Evolutionary conservation across 228 moss, liverwort and hornwort species (phyloP), one percentile per base, ranked within the genome.

Genomic region (Sphagnum fallax): DNA sequence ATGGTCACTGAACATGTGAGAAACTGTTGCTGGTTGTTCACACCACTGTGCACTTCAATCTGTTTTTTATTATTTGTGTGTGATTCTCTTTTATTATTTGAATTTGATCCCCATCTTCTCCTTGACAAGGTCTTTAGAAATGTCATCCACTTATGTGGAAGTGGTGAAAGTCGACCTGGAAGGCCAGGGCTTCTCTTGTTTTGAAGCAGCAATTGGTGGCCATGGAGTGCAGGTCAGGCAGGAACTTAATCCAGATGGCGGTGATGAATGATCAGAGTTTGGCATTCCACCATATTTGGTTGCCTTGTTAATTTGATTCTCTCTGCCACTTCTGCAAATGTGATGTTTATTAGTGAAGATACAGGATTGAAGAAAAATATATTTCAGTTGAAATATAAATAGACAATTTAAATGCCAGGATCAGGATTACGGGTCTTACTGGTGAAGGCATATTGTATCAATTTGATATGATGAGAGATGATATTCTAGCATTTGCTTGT

Each of bases 201-300:
- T 98, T 69, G 94, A 93, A 75, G 90, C 94, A 70, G 77, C 82
- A 53, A 92, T 98, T 65, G 98, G 98, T 75, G 94, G 94, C 58
- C 85, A 77, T 64, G 98, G 98, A 63, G 76, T 98, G 5, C 98
- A 98, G 78, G 76, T 90, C 73, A 32, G 32, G 32, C 32, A 32
- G 32, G 32, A 32, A 32, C 32, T 32, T 2, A 32, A 32, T 32
- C 32, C 32, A 32, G 32, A 32, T 32, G 32, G 32, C 2, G 32
- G 32, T 32, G 32, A 32, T 3, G 32, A 32, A 32, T 32, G 32
- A 32, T 32, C 32, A 32, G 32, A 32, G 32, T 32, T 32, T 32
- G 32, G 32, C 32, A 32, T 32, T 32, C 32, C 32, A 32, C 32
- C 32, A 32, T 32, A 32, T 32, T 32, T 32, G 32, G 32, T 32